Conservation (phyloP, 2,329 filamentous ascomycete genomes). For the Triangularia verruculosa region DNA sequence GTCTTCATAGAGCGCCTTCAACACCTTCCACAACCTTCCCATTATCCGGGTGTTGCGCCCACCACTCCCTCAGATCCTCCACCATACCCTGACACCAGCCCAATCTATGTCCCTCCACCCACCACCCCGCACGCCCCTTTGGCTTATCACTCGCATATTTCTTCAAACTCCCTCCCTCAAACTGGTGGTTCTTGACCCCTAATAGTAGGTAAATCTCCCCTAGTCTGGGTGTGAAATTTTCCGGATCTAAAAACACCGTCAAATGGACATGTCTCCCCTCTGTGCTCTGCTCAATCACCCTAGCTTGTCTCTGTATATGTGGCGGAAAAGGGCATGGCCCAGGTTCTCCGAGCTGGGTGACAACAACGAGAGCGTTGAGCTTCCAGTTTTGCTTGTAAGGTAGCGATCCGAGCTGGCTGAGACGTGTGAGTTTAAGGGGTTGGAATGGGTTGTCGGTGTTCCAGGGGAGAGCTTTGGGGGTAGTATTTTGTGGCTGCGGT, state of each 20-base stretch:
- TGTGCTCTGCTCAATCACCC: slow-evolving; percentile 51
- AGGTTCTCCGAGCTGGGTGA: slow-evolving; percentile 45
- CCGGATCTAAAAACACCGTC: slow-evolving; percentile 53
- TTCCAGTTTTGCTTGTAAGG: slow-evolving; percentile 59
- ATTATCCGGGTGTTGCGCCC: slow-evolving; percentile 1
- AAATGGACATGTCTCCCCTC: slow-evolving; percentile 50
- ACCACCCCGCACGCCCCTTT: slow-evolving; percentile 40
- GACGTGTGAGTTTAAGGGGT: slow-evolving; percentile 50
- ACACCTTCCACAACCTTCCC: not conserved
- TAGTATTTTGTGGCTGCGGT: slow-evolving; percentile 8
- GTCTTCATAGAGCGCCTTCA: not conserved
- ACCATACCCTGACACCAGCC: slow-evolving; percentile 44
- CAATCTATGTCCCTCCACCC: slow-evolving; percentile 48
- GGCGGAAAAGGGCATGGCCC: slow-evolving; percentile 50
- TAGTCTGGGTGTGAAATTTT: slow-evolving; percentile 44
- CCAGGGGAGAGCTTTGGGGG: slow-evolving; percentile 38
- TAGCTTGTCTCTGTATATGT: slow-evolving; percentile 49
- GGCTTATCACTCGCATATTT: slow-evolving; percentile 41
- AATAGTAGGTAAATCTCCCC: slow-evolving; percentile 51
- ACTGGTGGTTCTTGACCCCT: slow-evolving; percentile 57
- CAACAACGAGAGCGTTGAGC: slow-evolving; percentile 52
- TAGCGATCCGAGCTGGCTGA: slow-evolving; percentile 49
- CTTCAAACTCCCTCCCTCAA: slow-evolving; percentile 46
- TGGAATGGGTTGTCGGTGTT: slow-evolving; percentile 41
- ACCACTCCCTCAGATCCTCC: slow-evolving; percentile 22